Conservation (phyloP, 2,329 filamentous ascomycete genomes). For the Colletotrichum ledebouriae region DNA sequence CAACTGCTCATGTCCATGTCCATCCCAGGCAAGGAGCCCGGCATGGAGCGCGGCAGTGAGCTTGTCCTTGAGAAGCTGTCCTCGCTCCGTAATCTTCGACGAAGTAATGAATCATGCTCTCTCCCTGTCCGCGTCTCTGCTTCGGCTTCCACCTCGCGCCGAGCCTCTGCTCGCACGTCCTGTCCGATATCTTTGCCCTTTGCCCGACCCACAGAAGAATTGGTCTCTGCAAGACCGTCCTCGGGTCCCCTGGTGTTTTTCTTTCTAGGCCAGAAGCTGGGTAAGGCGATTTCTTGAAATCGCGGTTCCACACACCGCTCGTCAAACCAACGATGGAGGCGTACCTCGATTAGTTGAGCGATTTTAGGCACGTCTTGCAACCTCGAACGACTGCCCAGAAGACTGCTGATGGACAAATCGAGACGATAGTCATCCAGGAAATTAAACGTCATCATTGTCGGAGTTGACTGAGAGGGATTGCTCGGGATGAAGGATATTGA, state of each 20-base stretch:
- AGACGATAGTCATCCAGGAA: constrained; percentile 91
- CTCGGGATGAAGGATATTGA: constrained; percentile 93
- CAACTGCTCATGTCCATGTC: constrained; percentile 48
- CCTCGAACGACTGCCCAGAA: constrained; percentile 83
- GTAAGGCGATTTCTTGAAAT: constrained; percentile 88
- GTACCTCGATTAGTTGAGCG: constrained; percentile 83
- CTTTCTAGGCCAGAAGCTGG: constrained; percentile 86
- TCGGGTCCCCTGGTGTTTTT: constrained; percentile 84
- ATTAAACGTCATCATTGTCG: constrained; percentile 93
- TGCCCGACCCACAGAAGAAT: constrained; percentile 63
- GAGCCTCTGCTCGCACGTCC: constrained; percentile 65
- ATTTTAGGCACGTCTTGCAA: constrained; percentile 91
- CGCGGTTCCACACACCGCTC: constrained; percentile 87
- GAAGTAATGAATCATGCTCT: constrained; percentile 55
- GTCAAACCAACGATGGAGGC: constrained; percentile 89
- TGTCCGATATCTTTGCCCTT: constrained; percentile 67
- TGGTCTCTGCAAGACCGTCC: constrained; percentile 63
- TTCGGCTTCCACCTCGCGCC: constrained; percentile 62
- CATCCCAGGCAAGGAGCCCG: constrained; percentile 60
- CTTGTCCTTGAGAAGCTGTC: constrained; percentile 51
- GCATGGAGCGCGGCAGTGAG: constrained; percentile 50
- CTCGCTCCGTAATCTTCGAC: constrained; percentile 54
- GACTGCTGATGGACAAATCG: constrained; percentile 83
- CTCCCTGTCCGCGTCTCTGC: constrained; percentile 52
- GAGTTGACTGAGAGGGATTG: constrained; percentile 75